Conservation (phyloP, 1,139 yeast genomes). For the Magnusiomyces ingens region DNA sequence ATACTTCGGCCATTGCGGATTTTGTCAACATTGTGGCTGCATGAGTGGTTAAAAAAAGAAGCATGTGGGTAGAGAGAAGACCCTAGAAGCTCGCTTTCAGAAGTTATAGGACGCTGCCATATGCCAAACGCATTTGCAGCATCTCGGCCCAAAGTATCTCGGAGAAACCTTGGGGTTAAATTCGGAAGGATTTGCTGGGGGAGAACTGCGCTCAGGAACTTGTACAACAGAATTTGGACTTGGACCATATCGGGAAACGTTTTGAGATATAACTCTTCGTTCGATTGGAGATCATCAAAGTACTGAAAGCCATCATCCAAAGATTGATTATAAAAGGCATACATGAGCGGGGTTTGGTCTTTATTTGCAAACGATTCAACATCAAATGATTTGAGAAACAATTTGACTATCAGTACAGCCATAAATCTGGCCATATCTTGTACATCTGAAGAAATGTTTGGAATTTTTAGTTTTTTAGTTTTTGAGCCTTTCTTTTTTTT, state of each 20-base stretch:
- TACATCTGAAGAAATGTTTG: slow-evolving; percentile 22
- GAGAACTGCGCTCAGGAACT: slow-evolving; percentile 43
- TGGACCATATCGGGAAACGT: slow-evolving; percentile 46
- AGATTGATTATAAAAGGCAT: not conserved
- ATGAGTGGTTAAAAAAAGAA: slow-evolving; percentile 63
- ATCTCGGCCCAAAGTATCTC: slow-evolving; percentile 53
- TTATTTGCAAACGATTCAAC: not conserved
- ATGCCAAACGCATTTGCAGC: slow-evolving; percentile 73
- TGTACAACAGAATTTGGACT: slow-evolving; percentile 47
- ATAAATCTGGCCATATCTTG: slow-evolving; percentile 38
- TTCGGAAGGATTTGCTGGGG: slow-evolving; percentile 36
- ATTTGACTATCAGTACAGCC: slow-evolving; percentile 25
- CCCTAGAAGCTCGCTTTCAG: slow-evolving; percentile 57
- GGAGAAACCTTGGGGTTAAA: slow-evolving; percentile 39
- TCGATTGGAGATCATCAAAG: slow-evolving; percentile 49
- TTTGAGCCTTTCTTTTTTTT: not conserved
- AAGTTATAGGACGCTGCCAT: slow-evolving; percentile 47
- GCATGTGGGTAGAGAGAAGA: slow-evolving; percentile 62
- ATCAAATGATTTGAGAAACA: slow-evolving; percentile 1
- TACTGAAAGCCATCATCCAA: slow-evolving; percentile 2
- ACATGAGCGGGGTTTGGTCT: not conserved
- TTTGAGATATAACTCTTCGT: slow-evolving; percentile 45
- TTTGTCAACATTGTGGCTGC: slow-evolving; percentile 45
- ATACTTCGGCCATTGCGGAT: slow-evolving; percentile 32
- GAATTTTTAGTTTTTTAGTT: slow-evolving; percentile 1